Conservation (phyloP, 257 asterid species). For the Phtheirospermum japonicum region DNA sequence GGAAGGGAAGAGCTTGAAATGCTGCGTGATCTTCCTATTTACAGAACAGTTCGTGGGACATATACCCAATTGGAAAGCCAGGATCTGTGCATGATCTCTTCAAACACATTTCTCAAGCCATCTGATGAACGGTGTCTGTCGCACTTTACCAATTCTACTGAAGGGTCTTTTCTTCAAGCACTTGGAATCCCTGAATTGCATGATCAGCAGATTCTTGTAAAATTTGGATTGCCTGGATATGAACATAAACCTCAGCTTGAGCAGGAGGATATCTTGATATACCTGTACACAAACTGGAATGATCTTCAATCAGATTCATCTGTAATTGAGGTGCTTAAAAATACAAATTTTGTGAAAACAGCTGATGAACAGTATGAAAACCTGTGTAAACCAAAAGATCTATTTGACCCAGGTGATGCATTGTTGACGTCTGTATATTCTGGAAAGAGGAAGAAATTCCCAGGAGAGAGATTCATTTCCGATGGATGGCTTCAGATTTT, state of each 20-base stretch:
- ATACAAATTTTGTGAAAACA: slow-evolving; percentile 69
- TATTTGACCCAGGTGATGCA: slow-evolving; percentile 82
- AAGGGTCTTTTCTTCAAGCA: slow-evolving; percentile 68
- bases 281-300: slow-evolving; percentile 74
- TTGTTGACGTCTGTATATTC: slow-evolving; percentile 75
- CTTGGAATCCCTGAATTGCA: slow-evolving; percentile 83
- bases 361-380: slow-evolving; percentile 65
- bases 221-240: slow-evolving; percentile 83
- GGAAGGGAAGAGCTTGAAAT: slow-evolving; percentile 77
- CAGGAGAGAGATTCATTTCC: slow-evolving; percentile 87
- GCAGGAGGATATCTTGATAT: slow-evolving; percentile 89
- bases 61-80: slow-evolving; percentile 55
- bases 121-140: slow-evolving; percentile 70
- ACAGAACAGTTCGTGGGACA: slow-evolving; percentile 71
- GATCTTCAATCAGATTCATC: slow-evolving; percentile 76
- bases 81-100: slow-evolving; percentile 75
- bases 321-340: slow-evolving; percentile 68
- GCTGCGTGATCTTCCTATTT: slow-evolving; percentile 79
- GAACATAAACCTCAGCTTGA: slow-evolving; percentile 60
- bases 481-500: slow-evolving; percentile 87
- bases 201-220: slow-evolving; percentile 74
- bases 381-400: slow-evolving; percentile 66
- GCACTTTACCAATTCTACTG: slow-evolving; percentile 54
- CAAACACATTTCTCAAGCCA: slow-evolving; percentile 90
- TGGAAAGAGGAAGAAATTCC: slow-evolving; percentile 72